Percentiles rank a stretch among this genome's conserved stretches.
Conservation (phyloP, 2,329 filamentous ascomycete genomes). For the Talaromyces sp. region DNA sequence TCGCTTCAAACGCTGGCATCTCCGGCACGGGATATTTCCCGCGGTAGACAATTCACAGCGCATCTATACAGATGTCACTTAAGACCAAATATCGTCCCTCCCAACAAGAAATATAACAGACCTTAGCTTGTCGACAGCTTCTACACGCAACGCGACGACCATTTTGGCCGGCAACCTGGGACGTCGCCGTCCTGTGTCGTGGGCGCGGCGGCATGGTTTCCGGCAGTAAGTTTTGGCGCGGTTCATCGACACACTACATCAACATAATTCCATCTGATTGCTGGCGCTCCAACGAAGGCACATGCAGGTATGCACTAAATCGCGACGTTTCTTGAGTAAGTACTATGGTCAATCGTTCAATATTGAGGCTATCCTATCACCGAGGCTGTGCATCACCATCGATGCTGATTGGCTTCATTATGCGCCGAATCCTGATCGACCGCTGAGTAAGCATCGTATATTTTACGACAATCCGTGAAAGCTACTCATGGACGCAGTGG, state of each 20-base stretch:
- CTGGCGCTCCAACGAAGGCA: background rate
- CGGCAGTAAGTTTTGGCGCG: background rate
- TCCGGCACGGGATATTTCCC: conserved; percentile 1
- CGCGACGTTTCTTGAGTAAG: background rate
- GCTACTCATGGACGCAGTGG: too few relatives aligned
- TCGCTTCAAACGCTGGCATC: conserved; percentile 6
- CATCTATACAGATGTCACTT: background rate
- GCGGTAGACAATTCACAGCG: conserved; percentile 8
- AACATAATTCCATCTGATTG: background rate
- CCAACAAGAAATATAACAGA: background rate
- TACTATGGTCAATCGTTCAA: background rate
- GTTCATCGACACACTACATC: background rate
- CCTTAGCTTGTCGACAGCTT: conserved; percentile 10
- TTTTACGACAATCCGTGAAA: too few relatives aligned
- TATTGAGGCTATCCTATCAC: background rate
- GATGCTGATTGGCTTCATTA: background rate
- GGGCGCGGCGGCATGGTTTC: background rate
- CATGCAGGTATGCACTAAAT: background rate
- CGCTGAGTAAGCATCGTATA: background rate
- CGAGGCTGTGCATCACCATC: background rate
- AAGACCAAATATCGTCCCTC: background rate
- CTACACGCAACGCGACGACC: conserved; percentile 5
- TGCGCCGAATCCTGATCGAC: background rate
- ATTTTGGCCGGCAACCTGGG: background rate
- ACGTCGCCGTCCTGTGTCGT: background rate